These are phyloP conservation scores for Samsoniella hepiali DNA, from an alignment of 2,329 filamentous ascomycete species.

Conservation along the genomic window DNA sequence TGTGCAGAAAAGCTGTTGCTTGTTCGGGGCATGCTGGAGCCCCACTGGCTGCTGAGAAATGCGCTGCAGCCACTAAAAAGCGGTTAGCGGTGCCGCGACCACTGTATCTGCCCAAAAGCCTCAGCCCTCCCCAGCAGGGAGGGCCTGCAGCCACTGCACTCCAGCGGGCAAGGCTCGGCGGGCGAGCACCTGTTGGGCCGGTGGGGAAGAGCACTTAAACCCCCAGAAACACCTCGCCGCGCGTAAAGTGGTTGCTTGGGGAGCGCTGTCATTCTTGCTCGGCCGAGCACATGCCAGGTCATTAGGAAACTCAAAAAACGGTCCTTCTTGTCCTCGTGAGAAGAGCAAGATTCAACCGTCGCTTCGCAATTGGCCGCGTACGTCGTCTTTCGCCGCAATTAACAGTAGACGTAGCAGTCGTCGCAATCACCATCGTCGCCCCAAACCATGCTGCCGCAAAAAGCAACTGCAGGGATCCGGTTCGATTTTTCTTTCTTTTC, in stretches of 20 bases:
- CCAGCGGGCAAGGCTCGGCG: background rate
- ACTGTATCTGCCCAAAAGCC: background rate
- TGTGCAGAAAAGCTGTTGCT: constrained; percentile 18
- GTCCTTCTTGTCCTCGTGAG: background rate
- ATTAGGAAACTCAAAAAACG: background rate
- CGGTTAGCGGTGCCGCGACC: background rate
- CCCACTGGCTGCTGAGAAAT: constrained; percentile 12
- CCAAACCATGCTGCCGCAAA: background rate
- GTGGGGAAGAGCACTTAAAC: constrained; percentile 5
- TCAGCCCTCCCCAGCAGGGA: too few species aligned
- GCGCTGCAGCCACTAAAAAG: background rate
- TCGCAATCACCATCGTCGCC: background rate
- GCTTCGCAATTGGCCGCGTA: constrained; percentile 1
- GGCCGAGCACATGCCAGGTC: background rate
- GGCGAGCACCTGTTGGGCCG: background rate
- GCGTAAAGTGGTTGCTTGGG: constrained; percentile 19
- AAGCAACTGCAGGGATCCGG: background rate
- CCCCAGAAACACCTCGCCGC: constrained; percentile 16
- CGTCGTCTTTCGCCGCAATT: background rate
- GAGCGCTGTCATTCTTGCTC: background rate
- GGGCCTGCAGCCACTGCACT: background rate
- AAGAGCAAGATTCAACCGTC: background rate
- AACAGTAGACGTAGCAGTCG: background rate
- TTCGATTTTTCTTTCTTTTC: background rate
- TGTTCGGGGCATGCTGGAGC: background rate